Base-by-base conservation (phyloP, 495 filamentous ascomycete species). In the Aspergillus diversus region DNA sequence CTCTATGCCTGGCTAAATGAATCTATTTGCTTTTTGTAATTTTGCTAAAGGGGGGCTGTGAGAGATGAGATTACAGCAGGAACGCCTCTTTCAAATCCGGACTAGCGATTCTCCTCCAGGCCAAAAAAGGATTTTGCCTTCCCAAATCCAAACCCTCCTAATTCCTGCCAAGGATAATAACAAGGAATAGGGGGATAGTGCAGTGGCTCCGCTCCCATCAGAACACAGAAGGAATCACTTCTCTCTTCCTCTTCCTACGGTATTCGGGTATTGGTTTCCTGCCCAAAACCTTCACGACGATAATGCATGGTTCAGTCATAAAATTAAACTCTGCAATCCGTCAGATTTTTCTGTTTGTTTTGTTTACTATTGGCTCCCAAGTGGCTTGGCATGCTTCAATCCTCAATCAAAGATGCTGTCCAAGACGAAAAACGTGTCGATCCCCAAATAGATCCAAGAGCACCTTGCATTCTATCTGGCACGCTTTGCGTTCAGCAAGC, bases 301-400 rank as follows among this genome's bases (percentile, higher is more conserved):
- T 50, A 50, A 8, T 50, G 47, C 16, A 17, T 49, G 7, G 46
- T 16, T 49, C 46, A 16, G 46, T 39, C 37, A 21, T 49, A n/a
- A 49, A n/a, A 27, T 21, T 50, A 21, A n/a, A n/a, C 50, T 12
- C n/a, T 39, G 39, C 49, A 51, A 48, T 32, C 17, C 52, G n/a
- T 48, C 42, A 49, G 11, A 27, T 31, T 8, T 27, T 27, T 27
- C 21, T 27, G 27, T 31, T 27, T 39, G 37, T 46, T 63, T 57
- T 39, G 15, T 13, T 43, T 37, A 21, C 46, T 27, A 63, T 63
- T 63, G 60, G 60, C 42, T 54, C 17, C 33, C 33, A 51, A 50
- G 50, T 16, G 42, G 8, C 53, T 63, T 63, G 60, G 60, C 53
- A 17, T 37, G 52, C 39, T 56, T 55, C 59, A 37, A 34, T 39